Evolutionary conservation across 2,329 filamentous ascomycete genomes (phyloP), one percentile per base, ranked within the genome.

Genomic region (Fusarium chaquense): DNA sequence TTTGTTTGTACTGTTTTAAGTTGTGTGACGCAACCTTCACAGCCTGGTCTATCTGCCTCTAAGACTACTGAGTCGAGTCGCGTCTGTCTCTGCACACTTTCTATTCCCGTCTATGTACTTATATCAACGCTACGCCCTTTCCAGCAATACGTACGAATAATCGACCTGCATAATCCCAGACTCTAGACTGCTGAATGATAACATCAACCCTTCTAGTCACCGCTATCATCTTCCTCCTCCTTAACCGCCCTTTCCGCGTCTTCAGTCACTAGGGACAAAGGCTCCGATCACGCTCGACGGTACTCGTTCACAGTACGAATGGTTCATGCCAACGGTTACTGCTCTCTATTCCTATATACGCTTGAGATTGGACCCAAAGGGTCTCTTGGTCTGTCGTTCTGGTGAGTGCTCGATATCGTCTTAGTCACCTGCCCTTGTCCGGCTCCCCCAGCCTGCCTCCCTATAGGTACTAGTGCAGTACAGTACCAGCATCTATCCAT

Each of bases 371-470:
- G 56, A 62, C 61, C 41, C 32, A 63, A 52, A 73, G 70, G 58
- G 65, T 45, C 57, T 30, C 46, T 47, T 53, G 35, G 20, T 15
- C 36, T 33, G 20, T 47, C 32, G 44, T 18, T 32, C 36, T 33
- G 32, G 54, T 57, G n/a, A 24, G 18, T 38, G 20, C 33, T 30
- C 16, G 49, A 47, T 60, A 38, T 51, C 65, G 64, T 73, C 71
- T 73, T 76, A 76, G 75, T 76, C 75, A 76, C 75, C 73, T 73
- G 63, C 61, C 62, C 58, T 64, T 65, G 60, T 59, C 66, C 58
- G 41, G 44, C 51, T 44, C 58, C 56, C 63, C 58, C 65, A 35
- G 33, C 49, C 63, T 58, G 47, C 28, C 28, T 30, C 28, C 28
- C 54, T 62, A 54, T 44, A 40, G 28, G 45, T 33, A 43, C 40